Conservation (phyloP, 2,329 filamentous ascomycete species). For the Trichoderma sp. region DNA sequence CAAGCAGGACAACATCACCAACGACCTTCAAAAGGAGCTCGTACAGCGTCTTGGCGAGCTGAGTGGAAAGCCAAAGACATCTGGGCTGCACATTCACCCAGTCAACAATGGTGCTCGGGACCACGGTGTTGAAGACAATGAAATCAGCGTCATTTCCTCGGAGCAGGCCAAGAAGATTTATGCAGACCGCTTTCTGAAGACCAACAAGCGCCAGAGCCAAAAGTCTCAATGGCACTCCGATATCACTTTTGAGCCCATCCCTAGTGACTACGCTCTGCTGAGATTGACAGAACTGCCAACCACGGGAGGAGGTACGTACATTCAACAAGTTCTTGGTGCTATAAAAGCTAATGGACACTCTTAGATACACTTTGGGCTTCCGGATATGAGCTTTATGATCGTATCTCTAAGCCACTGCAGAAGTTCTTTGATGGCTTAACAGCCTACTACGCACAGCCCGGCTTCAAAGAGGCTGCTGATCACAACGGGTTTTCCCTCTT, state of each 20-base stretch:
- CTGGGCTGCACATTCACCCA: slow-evolving; percentile 53
- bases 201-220: slow-evolving; percentile 7
- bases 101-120: slow-evolving; percentile 51
- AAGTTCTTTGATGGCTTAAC: slow-evolving; percentile 48
- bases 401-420: slow-evolving; percentile 47
- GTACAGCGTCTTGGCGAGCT: slow-evolving; percentile 35
- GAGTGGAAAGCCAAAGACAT: slow-evolving; percentile 42
- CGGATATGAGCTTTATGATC: slow-evolving; percentile 58
- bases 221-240: slow-evolving; percentile 47
- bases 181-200: slow-evolving; percentile 46
- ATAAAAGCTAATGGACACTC: slow-evolving; percentile 19
- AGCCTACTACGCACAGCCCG: slow-evolving; percentile 45
- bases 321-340: background rate
- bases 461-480: slow-evolving; percentile 50
- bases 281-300: slow-evolving; percentile 54
- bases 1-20: slow-evolving; percentile 35
- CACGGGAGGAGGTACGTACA: slow-evolving; percentile 47
- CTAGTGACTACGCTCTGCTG: slow-evolving; percentile 60
- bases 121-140: slow-evolving; percentile 34
- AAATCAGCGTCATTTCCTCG: slow-evolving; percentile 50
- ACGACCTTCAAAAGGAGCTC: slow-evolving; percentile 38
- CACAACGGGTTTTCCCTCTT: slow-evolving; percentile 46
- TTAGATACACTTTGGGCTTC: slow-evolving; percentile 53
- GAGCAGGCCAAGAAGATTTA: slow-evolving; percentile 39
- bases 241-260: slow-evolving; percentile 43